phyloP scores from a whole-genome alignment of 139 green algal genomes.

The Coelastrella sp. region DNA sequence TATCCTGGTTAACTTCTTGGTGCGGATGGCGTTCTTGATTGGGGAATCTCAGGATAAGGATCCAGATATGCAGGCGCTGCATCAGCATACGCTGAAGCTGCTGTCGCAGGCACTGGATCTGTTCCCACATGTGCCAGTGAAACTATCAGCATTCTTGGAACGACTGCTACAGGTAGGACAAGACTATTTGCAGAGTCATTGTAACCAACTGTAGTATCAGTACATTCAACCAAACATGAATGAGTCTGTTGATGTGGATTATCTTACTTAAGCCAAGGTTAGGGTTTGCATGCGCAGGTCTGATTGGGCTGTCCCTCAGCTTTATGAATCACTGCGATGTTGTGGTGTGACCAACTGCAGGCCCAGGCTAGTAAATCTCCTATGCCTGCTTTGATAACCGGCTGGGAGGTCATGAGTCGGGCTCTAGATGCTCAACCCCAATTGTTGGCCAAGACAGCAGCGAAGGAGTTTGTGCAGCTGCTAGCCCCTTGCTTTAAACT shows the following conservation, averaged over 20 bases:
- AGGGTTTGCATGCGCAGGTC: neutral
- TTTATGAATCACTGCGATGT: neutral
- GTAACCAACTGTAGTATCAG: too few relatives aligned
- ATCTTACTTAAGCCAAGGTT: too few relatives aligned
- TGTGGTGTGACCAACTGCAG: constrained; percentile 40
- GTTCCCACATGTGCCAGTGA: constrained; percentile 60
- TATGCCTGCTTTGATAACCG: constrained; percentile 35
- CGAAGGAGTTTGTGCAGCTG: constrained; percentile 51
- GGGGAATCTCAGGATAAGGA: constrained; percentile 57
- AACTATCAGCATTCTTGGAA: constrained; percentile 83
- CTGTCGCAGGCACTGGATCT: constrained; percentile 57
- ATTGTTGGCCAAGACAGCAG: constrained; percentile 44
- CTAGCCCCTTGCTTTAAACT: constrained; percentile 53
- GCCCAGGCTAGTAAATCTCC: constrained; percentile 44
- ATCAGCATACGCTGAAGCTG: constrained; percentile 57
- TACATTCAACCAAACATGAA: too few relatives aligned
- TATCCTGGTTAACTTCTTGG: constrained; percentile 91
- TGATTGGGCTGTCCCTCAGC: too few relatives aligned
- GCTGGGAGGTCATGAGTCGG: constrained; percentile 49
- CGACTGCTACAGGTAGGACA: constrained; percentile 67
- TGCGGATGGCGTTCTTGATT: constrained; percentile 86
- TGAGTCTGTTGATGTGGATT: too few relatives aligned
- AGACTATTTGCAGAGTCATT: too few relatives aligned
- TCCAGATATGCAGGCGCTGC: constrained; percentile 59
- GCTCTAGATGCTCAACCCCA: constrained; percentile 50